Conservation (phyloP, 1,139 yeast genomes). For the Magnusiomyces tetraspermus region DNA sequence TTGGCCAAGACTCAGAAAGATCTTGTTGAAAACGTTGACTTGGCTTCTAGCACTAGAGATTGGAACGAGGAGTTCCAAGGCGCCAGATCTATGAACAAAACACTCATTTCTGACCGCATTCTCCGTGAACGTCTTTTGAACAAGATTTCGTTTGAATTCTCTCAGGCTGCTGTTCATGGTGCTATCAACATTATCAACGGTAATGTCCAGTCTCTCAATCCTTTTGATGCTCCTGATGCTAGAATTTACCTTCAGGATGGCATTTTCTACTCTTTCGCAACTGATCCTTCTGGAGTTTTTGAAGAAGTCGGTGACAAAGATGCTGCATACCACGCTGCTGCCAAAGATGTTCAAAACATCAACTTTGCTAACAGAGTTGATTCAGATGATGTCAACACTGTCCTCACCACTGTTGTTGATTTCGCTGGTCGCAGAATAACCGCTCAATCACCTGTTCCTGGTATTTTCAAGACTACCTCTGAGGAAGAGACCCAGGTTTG, state of each 20-base stretch:
- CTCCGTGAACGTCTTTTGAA: slow-evolving; percentile 67
- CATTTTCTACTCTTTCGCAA: slow-evolving; percentile 75
- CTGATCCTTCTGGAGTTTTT: slow-evolving; percentile 64
- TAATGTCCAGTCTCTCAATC: slow-evolving; percentile 70
- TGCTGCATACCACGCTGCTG: slow-evolving; percentile 74
- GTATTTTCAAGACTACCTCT: slow-evolving; percentile 53
- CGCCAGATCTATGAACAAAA: slow-evolving; percentile 56
- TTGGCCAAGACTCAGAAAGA: slow-evolving; percentile 44
- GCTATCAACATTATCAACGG: slow-evolving; percentile 71
- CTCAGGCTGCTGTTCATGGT: slow-evolving; percentile 65
- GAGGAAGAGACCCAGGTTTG: slow-evolving; percentile 44
- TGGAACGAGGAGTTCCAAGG: slow-evolving; percentile 91
- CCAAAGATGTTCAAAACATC: slow-evolving; percentile 70
- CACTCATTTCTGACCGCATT: slow-evolving; percentile 54
- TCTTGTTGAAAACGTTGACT: slow-evolving; percentile 6
- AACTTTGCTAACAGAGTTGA: slow-evolving; percentile 61
- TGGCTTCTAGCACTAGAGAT: slow-evolving; percentile 42
- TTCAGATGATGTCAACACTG: slow-evolving; percentile 52
- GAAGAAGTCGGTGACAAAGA: slow-evolving; percentile 65
- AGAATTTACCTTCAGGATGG: slow-evolving; percentile 72
- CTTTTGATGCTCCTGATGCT: slow-evolving; percentile 48
- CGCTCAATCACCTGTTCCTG: slow-evolving; percentile 98
- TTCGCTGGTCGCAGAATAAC: slow-evolving; percentile 79
- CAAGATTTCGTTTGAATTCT: slow-evolving; percentile 70
- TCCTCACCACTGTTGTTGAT: slow-evolving; percentile 78